Conservation (phyloP, 768 basidiomycete genomes). For the Tulasnella calospora region DNA sequence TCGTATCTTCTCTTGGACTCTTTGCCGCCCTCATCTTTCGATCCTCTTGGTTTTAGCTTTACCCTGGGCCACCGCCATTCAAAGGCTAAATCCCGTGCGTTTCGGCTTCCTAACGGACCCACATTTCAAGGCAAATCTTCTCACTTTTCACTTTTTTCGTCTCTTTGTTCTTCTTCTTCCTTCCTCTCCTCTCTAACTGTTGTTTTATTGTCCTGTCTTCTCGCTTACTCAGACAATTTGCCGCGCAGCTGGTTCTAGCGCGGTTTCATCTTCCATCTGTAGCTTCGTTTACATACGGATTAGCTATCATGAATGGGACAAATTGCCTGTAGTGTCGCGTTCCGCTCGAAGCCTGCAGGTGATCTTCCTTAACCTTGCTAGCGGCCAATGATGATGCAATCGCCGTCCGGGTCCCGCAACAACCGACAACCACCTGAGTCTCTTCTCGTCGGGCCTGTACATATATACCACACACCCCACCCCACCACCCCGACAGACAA, state of each 20-base stretch:
- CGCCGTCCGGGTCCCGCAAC: neutral
- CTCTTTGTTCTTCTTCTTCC: neutral
- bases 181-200: neutral
- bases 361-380: neutral
- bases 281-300: neutral
- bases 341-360: neutral
- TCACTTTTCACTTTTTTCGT: neutral
- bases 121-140: neutral
- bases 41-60: neutral
- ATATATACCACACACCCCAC: neutral
- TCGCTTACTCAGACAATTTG: neutral
- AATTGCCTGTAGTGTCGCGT: neutral
- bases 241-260: conserved; percentile 3
- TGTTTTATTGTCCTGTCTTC: neutral
- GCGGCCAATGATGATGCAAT: conserved; percentile 3
- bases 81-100: neutral
- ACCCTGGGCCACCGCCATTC: neutral
- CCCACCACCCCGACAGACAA: neutral
- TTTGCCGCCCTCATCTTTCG: neutral
- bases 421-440: conserved; percentile 4
- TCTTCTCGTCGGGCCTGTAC: neutral
- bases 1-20: neutral
- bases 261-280: neutral
- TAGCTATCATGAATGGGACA: neutral
- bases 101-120: neutral